Base-by-base conservation (phyloP, 1,139 yeast species). In the Candida pseudoviswanathii region DNA sequence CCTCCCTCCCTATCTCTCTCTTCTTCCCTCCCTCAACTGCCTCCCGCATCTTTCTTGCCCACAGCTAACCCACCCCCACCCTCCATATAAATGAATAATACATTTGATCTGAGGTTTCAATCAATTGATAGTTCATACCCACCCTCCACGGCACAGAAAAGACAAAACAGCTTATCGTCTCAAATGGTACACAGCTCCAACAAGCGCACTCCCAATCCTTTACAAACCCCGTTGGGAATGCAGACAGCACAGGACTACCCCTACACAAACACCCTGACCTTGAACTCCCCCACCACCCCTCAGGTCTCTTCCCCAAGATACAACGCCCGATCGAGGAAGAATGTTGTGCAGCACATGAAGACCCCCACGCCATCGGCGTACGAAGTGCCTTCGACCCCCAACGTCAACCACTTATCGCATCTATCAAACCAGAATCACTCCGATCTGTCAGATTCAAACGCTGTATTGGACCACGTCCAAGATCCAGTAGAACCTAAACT, bases 321-420 rank as follows among this genome's bases (percentile, higher is more conserved):
- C 22, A 38, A 47, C 16, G 27, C 25, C 37, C 50, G 47, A 33
- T 34, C 50, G 11, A 43, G 54, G 30, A 52, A 54, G 41, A 49
- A 45, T 45, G 44, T 44, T 5, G 24, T 45, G 27, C 55, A 51
- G 16, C 54, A 50, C 26, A 61, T 58, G 51, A 71, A 71, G 48
- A 75, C 80, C 9, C 78, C 80, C 2, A 71, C 79, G 0, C 77
- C 77, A 16, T 68, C 77, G 11, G 60, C 73, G 10, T 74, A 71
- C 58, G 80, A 75, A 33, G 68, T 75, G 9, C 80, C 80, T 2
- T 66, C 72, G 22, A 69, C 75, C 52, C 80, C 80, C 10, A 69
- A 63, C 46, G 63, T 63, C 30, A 67, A 67, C 51, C 67, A 63
- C n/a, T 56, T 65, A 51, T 60, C 71, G 31, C 58, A 60, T 49